phyloP scores from a whole-genome alignment of 805 yeast genomes.

The Suhomyces vadensis region DNA sequence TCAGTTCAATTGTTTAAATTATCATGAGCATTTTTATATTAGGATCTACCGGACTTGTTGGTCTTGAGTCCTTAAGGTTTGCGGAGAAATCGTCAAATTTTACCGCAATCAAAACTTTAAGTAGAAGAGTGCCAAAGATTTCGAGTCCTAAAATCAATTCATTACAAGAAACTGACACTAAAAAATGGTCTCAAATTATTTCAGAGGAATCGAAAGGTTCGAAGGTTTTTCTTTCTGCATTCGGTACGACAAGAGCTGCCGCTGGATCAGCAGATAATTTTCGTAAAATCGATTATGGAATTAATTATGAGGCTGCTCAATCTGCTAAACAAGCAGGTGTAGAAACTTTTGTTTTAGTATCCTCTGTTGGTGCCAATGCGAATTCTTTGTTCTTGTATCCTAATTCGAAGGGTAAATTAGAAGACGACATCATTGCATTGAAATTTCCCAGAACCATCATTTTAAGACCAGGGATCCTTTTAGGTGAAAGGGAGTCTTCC shows the following conservation, averaged over 20 bases:
- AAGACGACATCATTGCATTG: constrained; percentile 61
- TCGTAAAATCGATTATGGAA: constrained; percentile 69
- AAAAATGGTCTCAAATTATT: constrained; percentile 51
- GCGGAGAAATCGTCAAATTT: constrained; percentile 40
- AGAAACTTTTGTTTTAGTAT: constrained; percentile 65
- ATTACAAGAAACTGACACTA: constrained; percentile 46
- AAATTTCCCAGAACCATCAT: constrained; percentile 73
- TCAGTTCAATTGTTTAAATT: neutral
- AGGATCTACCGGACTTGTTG: constrained; percentile 84
- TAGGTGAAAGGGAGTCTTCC: constrained; percentile 58
- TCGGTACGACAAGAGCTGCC: constrained; percentile 72
- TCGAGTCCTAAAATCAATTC: constrained; percentile 33
- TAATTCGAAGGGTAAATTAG: constrained; percentile 73
- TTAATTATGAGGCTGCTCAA: constrained; percentile 66
- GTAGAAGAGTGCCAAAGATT: constrained; percentile 48
- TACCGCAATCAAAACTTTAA: constrained; percentile 46
- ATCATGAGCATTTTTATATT: constrained; percentile 28
- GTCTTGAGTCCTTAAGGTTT: constrained; percentile 52
- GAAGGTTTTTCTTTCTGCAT: constrained; percentile 57
- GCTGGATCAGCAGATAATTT: constrained; percentile 78
- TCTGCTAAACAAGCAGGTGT: constrained; percentile 73
- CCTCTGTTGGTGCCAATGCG: constrained; percentile 63
- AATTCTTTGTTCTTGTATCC: constrained; percentile 61
- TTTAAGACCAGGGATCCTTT: constrained; percentile 71
- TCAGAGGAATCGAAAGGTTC: constrained; percentile 30